phyloP scores from a whole-genome alignment of 208 protist genomes.

The Wallacemonas sp. region DNA sequence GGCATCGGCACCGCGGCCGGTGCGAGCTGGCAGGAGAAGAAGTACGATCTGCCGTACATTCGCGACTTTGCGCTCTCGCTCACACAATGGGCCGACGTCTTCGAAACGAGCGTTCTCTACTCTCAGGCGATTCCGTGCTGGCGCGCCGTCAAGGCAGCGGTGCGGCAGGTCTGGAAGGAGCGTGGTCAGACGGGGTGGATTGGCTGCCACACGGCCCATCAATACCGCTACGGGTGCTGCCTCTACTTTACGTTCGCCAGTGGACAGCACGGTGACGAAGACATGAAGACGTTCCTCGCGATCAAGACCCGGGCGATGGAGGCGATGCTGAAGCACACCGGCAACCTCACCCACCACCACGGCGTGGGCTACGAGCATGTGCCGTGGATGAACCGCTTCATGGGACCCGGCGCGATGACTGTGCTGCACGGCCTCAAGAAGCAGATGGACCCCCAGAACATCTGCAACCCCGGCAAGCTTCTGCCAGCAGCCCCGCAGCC shows the following conservation, averaged over 20 bases:
- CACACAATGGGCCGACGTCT: slow-evolving; percentile 89
- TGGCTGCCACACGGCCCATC: slow-evolving; percentile 91
- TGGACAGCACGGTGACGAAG: slow-evolving; percentile 78
- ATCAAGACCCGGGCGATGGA: slow-evolving; percentile 88
- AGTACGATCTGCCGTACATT: slow-evolving; percentile 93
- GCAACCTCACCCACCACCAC: slow-evolving; percentile 91
- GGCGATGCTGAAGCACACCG: slow-evolving; percentile 80
- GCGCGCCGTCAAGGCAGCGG: slow-evolving; percentile 88
- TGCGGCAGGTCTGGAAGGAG: slow-evolving; percentile 77
- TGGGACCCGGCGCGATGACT: slow-evolving; percentile 61
- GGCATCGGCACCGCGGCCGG: slow-evolving; percentile 65
- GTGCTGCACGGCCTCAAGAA: slow-evolving; percentile 81
- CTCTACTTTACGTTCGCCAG: slow-evolving; percentile 93
- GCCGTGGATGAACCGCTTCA: slow-evolving; percentile 89
- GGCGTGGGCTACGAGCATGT: slow-evolving; percentile 93
- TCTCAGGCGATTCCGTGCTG: slow-evolving; percentile 85
- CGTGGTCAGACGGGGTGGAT: slow-evolving; percentile 84
- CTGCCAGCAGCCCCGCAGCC: slow-evolving; percentile 52
- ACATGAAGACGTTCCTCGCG: slow-evolving; percentile 87
- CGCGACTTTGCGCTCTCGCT: slow-evolving; percentile 85
- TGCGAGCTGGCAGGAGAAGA: slow-evolving; percentile 90
- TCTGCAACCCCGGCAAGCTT: slow-evolving; percentile 92
- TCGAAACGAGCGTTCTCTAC: slow-evolving; percentile 91
- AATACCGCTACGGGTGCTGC: slow-evolving; percentile 91
- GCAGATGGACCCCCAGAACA: slow-evolving; percentile 84